Percentiles rank a stretch among this genome's conserved stretches.
Evolutionary conservation across 495 filamentous ascomycete genomes (phyloP).

Genomic region (Trichoderma parareesei): DNA sequence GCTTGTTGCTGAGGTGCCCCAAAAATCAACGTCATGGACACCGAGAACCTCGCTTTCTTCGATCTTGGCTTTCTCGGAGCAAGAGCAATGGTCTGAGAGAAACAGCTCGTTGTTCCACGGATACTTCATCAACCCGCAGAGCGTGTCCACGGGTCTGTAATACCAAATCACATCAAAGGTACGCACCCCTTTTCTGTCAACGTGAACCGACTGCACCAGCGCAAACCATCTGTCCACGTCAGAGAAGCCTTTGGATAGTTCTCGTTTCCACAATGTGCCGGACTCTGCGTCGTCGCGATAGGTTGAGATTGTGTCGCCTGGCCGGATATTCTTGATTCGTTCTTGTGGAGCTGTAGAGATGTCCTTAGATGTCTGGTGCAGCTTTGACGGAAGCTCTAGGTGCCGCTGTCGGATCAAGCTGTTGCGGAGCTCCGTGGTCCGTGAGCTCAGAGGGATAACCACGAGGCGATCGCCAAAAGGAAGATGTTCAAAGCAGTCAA

Average conservation of each 20-base stretch:
- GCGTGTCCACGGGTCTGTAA: slow-evolving; percentile 60
- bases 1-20: slow-evolving; percentile 31
- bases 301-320: slow-evolving; percentile 36
- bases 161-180: slow-evolving; percentile 61
- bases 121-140: slow-evolving; percentile 54
- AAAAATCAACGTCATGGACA: slow-evolving; percentile 49
- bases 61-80: slow-evolving; percentile 38
- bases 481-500: slow-evolving; percentile 54
- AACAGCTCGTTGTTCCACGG: slow-evolving; percentile 65
- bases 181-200: slow-evolving; percentile 23
- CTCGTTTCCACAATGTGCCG: slow-evolving; percentile 49
- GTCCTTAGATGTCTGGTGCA: background rate
- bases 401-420: background rate
- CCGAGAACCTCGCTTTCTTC: slow-evolving; percentile 42
- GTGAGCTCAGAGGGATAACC: slow-evolving; percentile 13
- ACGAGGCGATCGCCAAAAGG: slow-evolving; percentile 46
- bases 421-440: slow-evolving; percentile 5
- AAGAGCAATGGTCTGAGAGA: slow-evolving; percentile 69
- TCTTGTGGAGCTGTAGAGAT: background rate
- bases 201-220: slow-evolving; percentile 50
- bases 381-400: background rate
- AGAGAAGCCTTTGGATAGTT: slow-evolving; percentile 25
- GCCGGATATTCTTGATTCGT: slow-evolving; percentile 18
- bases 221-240: slow-evolving; percentile 52
- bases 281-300: slow-evolving; percentile 27